Base-by-base conservation (phyloP, 2,329 filamentous ascomycete species). In the Botrytis porri region DNA sequence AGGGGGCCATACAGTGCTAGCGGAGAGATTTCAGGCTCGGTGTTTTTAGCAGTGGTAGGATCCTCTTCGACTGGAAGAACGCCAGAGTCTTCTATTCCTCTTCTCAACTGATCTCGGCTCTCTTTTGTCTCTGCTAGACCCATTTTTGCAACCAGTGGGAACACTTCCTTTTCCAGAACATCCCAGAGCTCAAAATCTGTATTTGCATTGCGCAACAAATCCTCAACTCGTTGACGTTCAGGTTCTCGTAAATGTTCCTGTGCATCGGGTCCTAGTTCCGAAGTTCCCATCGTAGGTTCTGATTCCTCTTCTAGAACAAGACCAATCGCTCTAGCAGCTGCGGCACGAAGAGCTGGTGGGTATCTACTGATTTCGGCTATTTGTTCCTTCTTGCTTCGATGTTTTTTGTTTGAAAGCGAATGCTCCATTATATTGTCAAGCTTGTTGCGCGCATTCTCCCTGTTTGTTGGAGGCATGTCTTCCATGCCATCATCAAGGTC, bases 101-200 rank as follows among this genome's bases (percentile, higher is more conserved):
- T 51, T 64, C 32, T 51, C 60, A 39, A 18, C n/a, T 70, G 69
- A 32, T 29, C 45, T 70, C 20, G 43, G 18, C 60, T 62, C 39
- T 64, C 61, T 54, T 64, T 62, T 35, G 57, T 71, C 59, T 83
- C 80, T 70, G 83, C 79, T 20, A 92, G 83, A 18, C 89, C 87
- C 32, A 93, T 82, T 73, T 83, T 86, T 5, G 82, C 79, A 0
- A 91, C 86, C 75, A 90, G 81, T 1, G 85, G 84, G 77, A 94
- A 92, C 20, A 94, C 89, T 69, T 93, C 87, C 7, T 83, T 80
- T 74, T 93, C 88, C 79, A 95, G 84, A 4, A 91, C 81, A 10
- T 88, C 80, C 91, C 92, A 94, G 16, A 94, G 83, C 69, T 88
- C 87, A 32, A 85, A 82, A 77, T 95, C 92, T 0, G 88, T 88